Base-by-base conservation (phyloP, 2,329 filamentous ascomycete species). In the Mycosphaerelloides madeirae region DNA sequence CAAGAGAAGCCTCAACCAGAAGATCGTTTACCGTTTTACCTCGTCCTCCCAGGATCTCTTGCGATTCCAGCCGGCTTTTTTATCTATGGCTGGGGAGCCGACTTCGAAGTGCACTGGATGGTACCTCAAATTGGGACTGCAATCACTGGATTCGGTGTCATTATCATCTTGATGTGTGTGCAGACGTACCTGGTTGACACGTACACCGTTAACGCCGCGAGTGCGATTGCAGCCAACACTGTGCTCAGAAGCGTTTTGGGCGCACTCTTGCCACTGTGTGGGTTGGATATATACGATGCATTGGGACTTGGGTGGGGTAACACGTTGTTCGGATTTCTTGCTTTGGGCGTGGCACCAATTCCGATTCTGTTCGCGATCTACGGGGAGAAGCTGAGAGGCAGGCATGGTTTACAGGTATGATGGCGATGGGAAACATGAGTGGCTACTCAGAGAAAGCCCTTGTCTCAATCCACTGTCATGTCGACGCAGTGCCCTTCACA, bases 141-240 rank as follows among this genome's bases (percentile, higher is more conserved):
- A 1, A 38, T 59, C n/a, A 51, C 54, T 12, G 48, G 52, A n/a
- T 29, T 55, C 7, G 58, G 55, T 2, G 31, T 56, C 7, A 51
- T 59, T 3, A 39, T 46, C 1, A 48, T 50, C 25, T 42, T 61
- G 32, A 52, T 58, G 38, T 54, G 50, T 22, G 48, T 59, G 3
- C 46, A 52, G 42, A 79, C 78, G 3, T 87, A 86, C 53, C 71
- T 85, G 3, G 75, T 85, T 18, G 81, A 86, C 43, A 72, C 75
- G 2, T 83, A 77, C 56, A 68, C 71, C 0, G 63, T 71, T 46
- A 76, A 81, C 49, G 77, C 80, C 1, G 80, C 83, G 13, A 74
- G 72, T 3, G 82, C 79, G 0, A 74, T 85, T 0, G 81, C 83
- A 0, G 81, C 80, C 2, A 82, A 75, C 50, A 81, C 80, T 0